Evolutionary conservation across 176 grass and related monocot genomes (phyloP).

Genomic region (Canna indica): DNA sequence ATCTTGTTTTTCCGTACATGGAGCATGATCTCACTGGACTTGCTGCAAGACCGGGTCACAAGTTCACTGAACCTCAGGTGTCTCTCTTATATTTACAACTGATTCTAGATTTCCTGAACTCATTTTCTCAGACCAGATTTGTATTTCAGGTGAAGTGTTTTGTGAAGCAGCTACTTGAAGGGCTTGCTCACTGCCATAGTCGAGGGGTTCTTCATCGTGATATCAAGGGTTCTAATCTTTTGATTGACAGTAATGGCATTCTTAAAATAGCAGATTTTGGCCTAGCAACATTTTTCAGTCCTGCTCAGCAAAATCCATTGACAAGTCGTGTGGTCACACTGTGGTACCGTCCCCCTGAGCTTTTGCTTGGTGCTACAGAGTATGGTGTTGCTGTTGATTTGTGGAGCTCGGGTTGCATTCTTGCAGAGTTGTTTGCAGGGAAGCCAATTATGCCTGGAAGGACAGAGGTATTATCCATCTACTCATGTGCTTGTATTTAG

Average conservation of each 20-base stretch:
- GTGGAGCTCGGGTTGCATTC: constrained; percentile 93
- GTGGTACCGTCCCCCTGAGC: constrained; percentile 86
- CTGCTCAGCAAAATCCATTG: constrained; percentile 38
- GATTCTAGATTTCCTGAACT: not conserved
- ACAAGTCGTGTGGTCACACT: constrained; percentile 87
- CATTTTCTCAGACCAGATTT: constrained; percentile 7
- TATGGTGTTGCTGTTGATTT: constrained; percentile 74
- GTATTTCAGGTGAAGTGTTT: constrained; percentile 63
- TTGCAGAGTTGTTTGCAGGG: constrained; percentile 67
- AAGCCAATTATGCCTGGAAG: constrained; percentile 89
- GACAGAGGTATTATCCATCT: constrained; percentile 56
- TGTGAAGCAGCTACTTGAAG: constrained; percentile 60
- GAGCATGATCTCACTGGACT: constrained; percentile 86
- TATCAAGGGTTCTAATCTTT: constrained; percentile 80
- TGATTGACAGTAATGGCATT: constrained; percentile 49
- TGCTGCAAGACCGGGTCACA: constrained; percentile 53
- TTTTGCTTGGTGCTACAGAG: constrained; percentile 67
- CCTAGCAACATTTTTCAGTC: constrained; percentile 62
- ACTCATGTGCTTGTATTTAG: not conserved
- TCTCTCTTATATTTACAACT: not conserved
- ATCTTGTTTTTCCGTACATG: constrained; percentile 87
- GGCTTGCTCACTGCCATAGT: constrained; percentile 73
- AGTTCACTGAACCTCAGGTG: constrained; percentile 70
- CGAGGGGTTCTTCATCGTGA: constrained; percentile 66
- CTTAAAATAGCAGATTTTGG: constrained; percentile 89